Conservation (phyloP, 1,284 basidiomycete genomes). For the Ustilago curta region DNA sequence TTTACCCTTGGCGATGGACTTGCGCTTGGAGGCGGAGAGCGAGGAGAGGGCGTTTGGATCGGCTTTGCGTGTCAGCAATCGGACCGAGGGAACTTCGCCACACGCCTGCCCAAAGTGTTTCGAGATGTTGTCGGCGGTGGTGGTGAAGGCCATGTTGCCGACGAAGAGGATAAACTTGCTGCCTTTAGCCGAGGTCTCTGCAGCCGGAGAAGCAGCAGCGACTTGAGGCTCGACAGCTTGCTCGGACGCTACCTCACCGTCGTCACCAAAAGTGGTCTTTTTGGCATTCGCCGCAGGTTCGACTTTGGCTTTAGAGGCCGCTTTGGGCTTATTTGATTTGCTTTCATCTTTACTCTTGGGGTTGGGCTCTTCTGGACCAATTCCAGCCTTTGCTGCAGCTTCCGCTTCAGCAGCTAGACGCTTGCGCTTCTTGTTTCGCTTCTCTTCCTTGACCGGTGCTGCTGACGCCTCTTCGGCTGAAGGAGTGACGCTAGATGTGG, state of each 20-base stretch:
- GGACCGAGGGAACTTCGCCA: constrained; percentile 63
- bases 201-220: not conserved
- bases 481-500: constrained; percentile 2
- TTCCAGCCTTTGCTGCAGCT: constrained; percentile 8
- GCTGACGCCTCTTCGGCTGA: constrained; percentile 5
- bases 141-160: constrained; percentile 68
- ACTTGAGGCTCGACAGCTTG: constrained; percentile 14
- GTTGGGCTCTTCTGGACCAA: constrained; percentile 6
- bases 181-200: constrained; percentile 17
- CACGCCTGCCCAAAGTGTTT: constrained; percentile 62
- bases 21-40: constrained; percentile 64
- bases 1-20: constrained; percentile 68
- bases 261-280: constrained; percentile 48
- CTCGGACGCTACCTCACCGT: constrained; percentile 38
- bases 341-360: constrained; percentile 15
- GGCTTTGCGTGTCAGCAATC: constrained; percentile 63
- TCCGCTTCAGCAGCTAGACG: constrained; percentile 44
- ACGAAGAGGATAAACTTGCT: constrained; percentile 65
- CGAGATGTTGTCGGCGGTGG: constrained; percentile 58
- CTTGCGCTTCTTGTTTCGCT: constrained; percentile 47
- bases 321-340: constrained; percentile 23
- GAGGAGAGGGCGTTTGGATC: constrained; percentile 49
- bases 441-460: constrained; percentile 40
- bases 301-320: constrained; percentile 8
- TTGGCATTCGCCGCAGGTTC: constrained; percentile 23